Evolutionary conservation across 441 rosid genomes (phyloP).

Genomic region (Arabidopsis hybrid): DNA sequence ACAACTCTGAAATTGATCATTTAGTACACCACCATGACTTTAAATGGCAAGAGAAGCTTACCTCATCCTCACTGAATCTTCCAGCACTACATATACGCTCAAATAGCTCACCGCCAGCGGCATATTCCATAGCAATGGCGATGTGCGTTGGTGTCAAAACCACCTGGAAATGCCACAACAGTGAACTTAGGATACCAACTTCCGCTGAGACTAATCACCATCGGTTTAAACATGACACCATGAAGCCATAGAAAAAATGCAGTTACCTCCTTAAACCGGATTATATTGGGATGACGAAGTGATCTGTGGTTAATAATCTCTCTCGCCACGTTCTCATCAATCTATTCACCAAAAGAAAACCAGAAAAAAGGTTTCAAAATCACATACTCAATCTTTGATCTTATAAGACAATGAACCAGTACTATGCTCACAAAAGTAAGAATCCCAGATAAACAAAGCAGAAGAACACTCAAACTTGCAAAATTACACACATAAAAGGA

Average conservation of each 20-base stretch:
- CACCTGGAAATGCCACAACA: constrained; percentile 37
- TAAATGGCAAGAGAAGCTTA: constrained; percentile 27
- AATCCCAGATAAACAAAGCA: neutral
- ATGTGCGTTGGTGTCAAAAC: constrained; percentile 61
- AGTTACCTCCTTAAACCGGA: constrained; percentile 91
- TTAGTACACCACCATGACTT: neutral
- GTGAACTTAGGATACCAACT: neutral
- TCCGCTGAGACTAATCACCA: neutral
- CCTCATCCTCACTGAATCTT: constrained; percentile 64
- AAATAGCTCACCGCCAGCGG: constrained; percentile 63
- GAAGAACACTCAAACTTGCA: no score
- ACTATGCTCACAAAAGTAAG: no score
- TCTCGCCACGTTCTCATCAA: constrained; percentile 94
- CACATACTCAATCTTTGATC: neutral
- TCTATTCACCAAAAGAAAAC: constrained; percentile 49
- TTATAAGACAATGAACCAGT: no score
- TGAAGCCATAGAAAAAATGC: neutral
- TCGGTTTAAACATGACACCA: neutral
- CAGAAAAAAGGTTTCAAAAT: no score
- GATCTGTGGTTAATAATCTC: constrained; percentile 94
- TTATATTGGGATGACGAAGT: constrained; percentile 93
- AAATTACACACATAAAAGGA: neutral
- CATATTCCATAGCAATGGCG: constrained; percentile 66
- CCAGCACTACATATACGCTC: constrained; percentile 61
- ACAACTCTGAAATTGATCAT: neutral